These are phyloP conservation scores for Leishmania gerbilli DNA, from an alignment of 208 protist genomes.

Conservation along the genomic window DNA sequence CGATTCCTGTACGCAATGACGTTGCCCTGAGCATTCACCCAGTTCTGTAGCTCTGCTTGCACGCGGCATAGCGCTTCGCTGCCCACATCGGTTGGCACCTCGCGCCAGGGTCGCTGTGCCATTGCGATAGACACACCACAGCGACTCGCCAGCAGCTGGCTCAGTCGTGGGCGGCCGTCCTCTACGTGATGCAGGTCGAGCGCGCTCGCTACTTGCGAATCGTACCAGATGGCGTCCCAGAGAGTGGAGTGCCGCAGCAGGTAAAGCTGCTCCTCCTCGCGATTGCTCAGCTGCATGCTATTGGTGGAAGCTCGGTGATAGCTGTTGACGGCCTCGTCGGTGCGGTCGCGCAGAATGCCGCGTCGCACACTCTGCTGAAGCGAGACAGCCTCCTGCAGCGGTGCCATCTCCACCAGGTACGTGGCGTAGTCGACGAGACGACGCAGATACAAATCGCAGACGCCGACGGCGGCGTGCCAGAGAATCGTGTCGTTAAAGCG, in stretches of 20 bases:
- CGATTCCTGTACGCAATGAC: slow-evolving; percentile 36
- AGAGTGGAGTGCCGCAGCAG: slow-evolving; percentile 77
- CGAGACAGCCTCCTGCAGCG: slow-evolving; percentile 79
- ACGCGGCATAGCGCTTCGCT: slow-evolving; percentile 55
- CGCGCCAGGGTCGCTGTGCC: slow-evolving; percentile 79
- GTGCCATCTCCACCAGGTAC: slow-evolving; percentile 83
- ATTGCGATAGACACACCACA: slow-evolving; percentile 75
- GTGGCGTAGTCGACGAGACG: slow-evolving; percentile 81
- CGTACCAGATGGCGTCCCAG: slow-evolving; percentile 86
- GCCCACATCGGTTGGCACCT: slow-evolving; percentile 60
- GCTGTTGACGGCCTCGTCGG: slow-evolving; percentile 44
- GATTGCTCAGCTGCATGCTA: slow-evolving; percentile 71
- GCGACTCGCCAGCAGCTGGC: slow-evolving; percentile 78
- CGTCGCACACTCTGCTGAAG: slow-evolving; percentile 62
- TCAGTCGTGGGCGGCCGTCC: slow-evolving; percentile 70
- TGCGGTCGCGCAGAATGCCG: slow-evolving; percentile 44
- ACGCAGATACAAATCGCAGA: slow-evolving; percentile 77
- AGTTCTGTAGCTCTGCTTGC: slow-evolving; percentile 60
- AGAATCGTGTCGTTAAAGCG: slow-evolving; percentile 65
- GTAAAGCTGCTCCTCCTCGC: slow-evolving; percentile 82
- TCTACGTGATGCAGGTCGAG: slow-evolving; percentile 83
- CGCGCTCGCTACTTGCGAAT: slow-evolving; percentile 69
- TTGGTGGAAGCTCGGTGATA: slow-evolving; percentile 20
- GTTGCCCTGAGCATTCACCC: slow-evolving; percentile 39
- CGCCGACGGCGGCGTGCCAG: slow-evolving; percentile 85